These are phyloP conservation scores for Sanghuangporus weigelae DNA, from an alignment of 1,284 basidiomycete genomes.

Conservation along the genomic window DNA sequence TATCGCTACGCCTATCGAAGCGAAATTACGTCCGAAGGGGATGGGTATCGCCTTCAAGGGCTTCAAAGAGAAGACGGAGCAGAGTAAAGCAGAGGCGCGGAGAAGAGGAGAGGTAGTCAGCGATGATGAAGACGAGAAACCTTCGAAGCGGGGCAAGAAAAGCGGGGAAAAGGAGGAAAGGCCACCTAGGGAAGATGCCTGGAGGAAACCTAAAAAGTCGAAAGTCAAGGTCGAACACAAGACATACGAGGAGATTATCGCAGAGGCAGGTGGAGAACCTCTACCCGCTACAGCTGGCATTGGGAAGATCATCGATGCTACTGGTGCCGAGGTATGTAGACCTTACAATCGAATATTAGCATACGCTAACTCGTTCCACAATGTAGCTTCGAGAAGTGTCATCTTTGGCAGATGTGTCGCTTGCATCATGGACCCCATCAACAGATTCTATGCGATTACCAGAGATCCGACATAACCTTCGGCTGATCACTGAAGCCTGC, in stretches of 20 bases:
- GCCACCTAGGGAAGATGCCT: slow-evolving; percentile 61
- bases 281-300: slow-evolving; percentile 52
- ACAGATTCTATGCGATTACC: slow-evolving; percentile 84
- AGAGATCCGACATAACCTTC: slow-evolving; percentile 93
- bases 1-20: slow-evolving; percentile 85
- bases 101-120: slow-evolving; percentile 70
- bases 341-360: slow-evolving; percentile 12
- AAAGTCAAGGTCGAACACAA: slow-evolving; percentile 88
- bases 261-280: slow-evolving; percentile 67
- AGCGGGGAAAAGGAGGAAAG: slow-evolving; percentile 44
- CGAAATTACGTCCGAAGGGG: slow-evolving; percentile 75
- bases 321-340: slow-evolving; percentile 74
- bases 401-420: slow-evolving; percentile 73
- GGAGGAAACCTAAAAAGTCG: slow-evolving; percentile 79
- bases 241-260: slow-evolving; percentile 91
- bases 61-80: slow-evolving; percentile 83
- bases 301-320: slow-evolving; percentile 91
- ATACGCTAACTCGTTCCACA: slow-evolving; percentile 11
- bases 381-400: slow-evolving; percentile 73
- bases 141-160: slow-evolving; percentile 41
- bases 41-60: slow-evolving; percentile 86
- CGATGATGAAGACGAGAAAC: slow-evolving; percentile 63
- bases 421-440: slow-evolving; percentile 80
- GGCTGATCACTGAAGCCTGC: slow-evolving; percentile 78
- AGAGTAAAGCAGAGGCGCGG: slow-evolving; percentile 79